Conservation (phyloP, 805 yeast genomes). For the Yarrowia sp. region DNA sequence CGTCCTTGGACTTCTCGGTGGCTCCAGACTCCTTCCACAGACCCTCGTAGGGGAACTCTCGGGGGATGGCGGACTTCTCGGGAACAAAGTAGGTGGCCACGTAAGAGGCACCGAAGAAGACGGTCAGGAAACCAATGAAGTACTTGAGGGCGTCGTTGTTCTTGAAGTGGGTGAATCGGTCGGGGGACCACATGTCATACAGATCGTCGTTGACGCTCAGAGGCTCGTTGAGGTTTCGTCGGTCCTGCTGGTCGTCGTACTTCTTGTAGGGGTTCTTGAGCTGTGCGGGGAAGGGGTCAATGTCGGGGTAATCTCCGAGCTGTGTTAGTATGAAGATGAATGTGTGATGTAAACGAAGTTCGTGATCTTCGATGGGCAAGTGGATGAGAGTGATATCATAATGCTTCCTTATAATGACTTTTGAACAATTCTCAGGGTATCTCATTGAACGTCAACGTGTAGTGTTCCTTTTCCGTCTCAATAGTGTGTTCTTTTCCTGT, state of each 20-base stretch:
- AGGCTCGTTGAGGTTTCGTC: conserved; percentile 79
- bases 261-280: conserved; percentile 71
- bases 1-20: conserved; percentile 49
- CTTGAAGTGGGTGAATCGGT: conserved; percentile 65
- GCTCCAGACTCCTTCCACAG: conserved; percentile 77
- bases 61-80: conserved; percentile 75
- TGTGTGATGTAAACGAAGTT: no score
- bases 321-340: conserved; percentile 7
- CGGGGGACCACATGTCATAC: conserved; percentile 88
- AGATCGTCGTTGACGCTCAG: conserved; percentile 66
- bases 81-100: conserved; percentile 62
- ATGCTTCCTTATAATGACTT: no score
- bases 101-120: conserved; percentile 53
- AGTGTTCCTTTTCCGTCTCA: no score
- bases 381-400: no score
- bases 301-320: conserved; percentile 64
- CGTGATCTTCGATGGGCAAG: no score
- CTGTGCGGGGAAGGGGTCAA: conserved; percentile 66
- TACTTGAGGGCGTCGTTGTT: conserved; percentile 67
- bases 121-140: conserved; percentile 63
- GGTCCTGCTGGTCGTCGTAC: conserved; percentile 80
- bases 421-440: no score
- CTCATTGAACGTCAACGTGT: no score
- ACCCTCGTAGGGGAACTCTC: conserved; percentile 78
- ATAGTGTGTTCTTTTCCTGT: no score